These are phyloP conservation scores for Herpetomonas samuelpessoai DNA, from an alignment of 208 protist genomes.

Conservation along the genomic window DNA sequence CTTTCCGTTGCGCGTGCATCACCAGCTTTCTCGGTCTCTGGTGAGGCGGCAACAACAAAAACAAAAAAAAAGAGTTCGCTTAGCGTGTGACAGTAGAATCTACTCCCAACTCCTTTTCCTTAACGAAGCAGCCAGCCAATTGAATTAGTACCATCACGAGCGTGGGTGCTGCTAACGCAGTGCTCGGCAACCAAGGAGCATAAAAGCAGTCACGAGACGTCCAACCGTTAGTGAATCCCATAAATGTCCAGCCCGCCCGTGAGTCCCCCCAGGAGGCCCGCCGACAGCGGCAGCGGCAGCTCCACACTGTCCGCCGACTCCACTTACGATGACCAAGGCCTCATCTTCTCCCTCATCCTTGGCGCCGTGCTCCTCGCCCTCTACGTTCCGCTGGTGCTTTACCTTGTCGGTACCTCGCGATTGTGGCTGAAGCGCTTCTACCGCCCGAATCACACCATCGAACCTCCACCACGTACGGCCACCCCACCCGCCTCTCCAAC, in stretches of 20 bases:
- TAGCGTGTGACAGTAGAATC: background rate
- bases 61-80: constrained; percentile 5
- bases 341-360: constrained; percentile 55
- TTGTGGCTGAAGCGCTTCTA: constrained; percentile 81
- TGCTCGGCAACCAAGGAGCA: too few relatives aligned
- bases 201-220: too few relatives aligned
- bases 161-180: too few relatives aligned
- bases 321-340: constrained; percentile 80
- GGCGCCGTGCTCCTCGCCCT: constrained; percentile 24
- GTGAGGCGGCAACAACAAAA: constrained; percentile 9
- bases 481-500: background rate
- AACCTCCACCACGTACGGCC: constrained; percentile 14
- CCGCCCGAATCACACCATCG: constrained; percentile 70
- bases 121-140: background rate
- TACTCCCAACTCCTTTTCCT: background rate
- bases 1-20: too few relatives aligned
- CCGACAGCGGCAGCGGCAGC: background rate
- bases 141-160: too few relatives aligned
- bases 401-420: constrained; percentile 30
- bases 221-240: too few relatives aligned
- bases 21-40: too few relatives aligned
- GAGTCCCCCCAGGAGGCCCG: too few relatives aligned
- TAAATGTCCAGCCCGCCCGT: too few relatives aligned
- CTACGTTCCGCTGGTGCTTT: constrained; percentile 34
- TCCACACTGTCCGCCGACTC: constrained; percentile 14